Evolutionary conservation across 2,329 filamentous ascomycete genomes (phyloP), one percentile per base, ranked within the genome.

Genomic region (Macroventuria anomochaeta): DNA sequence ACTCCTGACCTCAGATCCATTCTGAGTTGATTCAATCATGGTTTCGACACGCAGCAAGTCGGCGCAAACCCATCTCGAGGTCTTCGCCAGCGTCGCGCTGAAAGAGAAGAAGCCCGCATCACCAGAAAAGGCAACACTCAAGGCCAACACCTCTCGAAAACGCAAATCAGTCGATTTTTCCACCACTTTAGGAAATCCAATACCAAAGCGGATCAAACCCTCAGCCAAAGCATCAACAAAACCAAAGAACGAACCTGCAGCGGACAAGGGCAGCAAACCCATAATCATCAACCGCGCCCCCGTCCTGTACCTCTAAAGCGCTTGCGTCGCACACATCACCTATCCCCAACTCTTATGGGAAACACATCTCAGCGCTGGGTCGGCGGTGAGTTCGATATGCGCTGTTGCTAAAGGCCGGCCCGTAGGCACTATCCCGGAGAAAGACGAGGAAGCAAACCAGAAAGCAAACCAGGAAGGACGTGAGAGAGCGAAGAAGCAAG

Each of bases 11-110:
- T 13, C 5, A 31, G 8, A 31, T 10, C 28, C 28, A 31, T 25
- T 25, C 8, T 12, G 13, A 13, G 28, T 4, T 31, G 3, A 3
- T 31, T 31, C 11, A 13, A n/a, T 4, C 13, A 57, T 54, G 55
- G 55, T 57, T 13, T 50, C 44, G 32, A 57, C 55, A 23, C 40
- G 50, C n/a, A 57, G 55, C 48, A 53, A 54, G 39, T 43, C 55
- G 4, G 34, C 50, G 0, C 55, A 57, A 33, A 50, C 44, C 13
- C 49, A 49, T 20, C 39, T 57, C 25, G 55, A 54, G 26, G 55
- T 54, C 36, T 57, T 46, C 23, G 37, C 44, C 7, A 37, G 31
- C 10, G 20, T 36, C 18, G 12, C 12, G 5, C 15, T 37, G 7
- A 42, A 42, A 42, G 39, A 29, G 28, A 29, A 29, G 28, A 29